Base-by-base conservation (phyloP, 1,139 yeast species). In the Geotrichum armillariae region DNA sequence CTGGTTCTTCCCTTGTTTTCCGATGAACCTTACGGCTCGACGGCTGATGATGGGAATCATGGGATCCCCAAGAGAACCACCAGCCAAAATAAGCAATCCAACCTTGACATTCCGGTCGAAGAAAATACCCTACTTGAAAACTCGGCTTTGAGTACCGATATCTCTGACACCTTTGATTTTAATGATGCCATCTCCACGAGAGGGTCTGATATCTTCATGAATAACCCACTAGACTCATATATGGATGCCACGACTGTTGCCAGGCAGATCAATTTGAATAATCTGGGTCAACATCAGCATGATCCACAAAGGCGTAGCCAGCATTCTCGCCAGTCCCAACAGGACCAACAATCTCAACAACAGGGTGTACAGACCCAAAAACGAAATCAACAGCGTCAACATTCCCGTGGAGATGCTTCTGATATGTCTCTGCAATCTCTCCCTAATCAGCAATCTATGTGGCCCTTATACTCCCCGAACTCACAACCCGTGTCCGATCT, bases 1-100 rank as follows among this genome's bases (percentile, higher is more conserved):
- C n/a, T 36, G 39, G 22, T 36, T 18, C 25, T 36, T 18, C 39
- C 22, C 12, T 36, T 25, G 29, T 25, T 25, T 25, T 25, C 29
- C 29, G 29, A 25, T 25, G 29, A 25, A 11, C 11, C 11, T 25
- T 11, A 25, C 11, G 29, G 11, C 29, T 7, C 29, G 7, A 25
- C 29, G 29, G 29, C 29, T 7, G 11, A 25, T 25, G 29, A 25
- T 25, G 29, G 11, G 11, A 11, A n/a, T n/a, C n/a, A n/a, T n/a
- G n/a, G n/a, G 29, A 7, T 25, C 9, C 29, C 29, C 29, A 25
- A 25, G 29, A 25, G 29, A 25, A n/a, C n/a, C n/a, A n/a, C n/a
- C n/a, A n/a, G n/a, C n/a, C n/a, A n/a, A n/a, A n/a, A n/a, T n/a
- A n/a, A n/a, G n/a, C n/a, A n/a, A n/a, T n/a, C n/a, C n/a, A n/a